These are phyloP conservation scores for Elsinoe fawcettii DNA, from an alignment of 2,329 filamentous ascomycete species.

Conservation along the genomic window DNA sequence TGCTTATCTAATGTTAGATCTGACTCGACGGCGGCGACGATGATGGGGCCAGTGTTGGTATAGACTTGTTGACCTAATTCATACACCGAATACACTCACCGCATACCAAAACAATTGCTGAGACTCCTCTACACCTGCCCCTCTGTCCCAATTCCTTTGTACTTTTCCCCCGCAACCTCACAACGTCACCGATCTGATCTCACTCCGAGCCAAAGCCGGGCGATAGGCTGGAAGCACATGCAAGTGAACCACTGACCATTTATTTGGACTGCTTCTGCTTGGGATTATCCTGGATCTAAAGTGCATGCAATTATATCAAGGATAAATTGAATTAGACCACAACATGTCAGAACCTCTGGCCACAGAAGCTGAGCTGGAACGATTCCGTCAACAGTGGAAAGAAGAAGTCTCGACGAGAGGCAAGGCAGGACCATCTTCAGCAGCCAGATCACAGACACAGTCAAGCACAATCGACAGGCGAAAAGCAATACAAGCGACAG, in stretches of 20 bases:
- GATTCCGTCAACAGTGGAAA: slow-evolving; percentile 77
- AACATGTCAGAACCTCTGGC: slow-evolving; percentile 18
- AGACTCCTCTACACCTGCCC: neutral
- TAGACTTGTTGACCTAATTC: neutral
- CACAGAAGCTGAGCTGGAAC: slow-evolving; percentile 64
- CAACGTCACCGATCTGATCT: slow-evolving; percentile 2
- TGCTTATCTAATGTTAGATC: slow-evolving; percentile 1
- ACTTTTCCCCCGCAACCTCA: neutral
- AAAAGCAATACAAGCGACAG: slow-evolving; percentile 2
- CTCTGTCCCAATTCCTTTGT: neutral
- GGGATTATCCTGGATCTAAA: too few species aligned
- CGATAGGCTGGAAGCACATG: neutral
- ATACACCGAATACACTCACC: too few species aligned
- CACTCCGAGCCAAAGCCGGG: neutral
- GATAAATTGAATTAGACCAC: neutral
- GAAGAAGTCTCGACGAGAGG: slow-evolving; percentile 61
- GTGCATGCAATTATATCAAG: too few species aligned
- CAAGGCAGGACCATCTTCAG: slow-evolving; percentile 23
- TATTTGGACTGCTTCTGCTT: too few species aligned
- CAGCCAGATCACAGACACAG: neutral
- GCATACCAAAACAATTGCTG: too few species aligned
- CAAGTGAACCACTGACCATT: neutral
- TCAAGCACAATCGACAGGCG: neutral
- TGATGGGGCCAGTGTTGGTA: neutral
- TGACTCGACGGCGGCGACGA: neutral